Base-by-base conservation (phyloP, 352 stramenopile species). In the Peronosclerospora sorghi region DNA sequence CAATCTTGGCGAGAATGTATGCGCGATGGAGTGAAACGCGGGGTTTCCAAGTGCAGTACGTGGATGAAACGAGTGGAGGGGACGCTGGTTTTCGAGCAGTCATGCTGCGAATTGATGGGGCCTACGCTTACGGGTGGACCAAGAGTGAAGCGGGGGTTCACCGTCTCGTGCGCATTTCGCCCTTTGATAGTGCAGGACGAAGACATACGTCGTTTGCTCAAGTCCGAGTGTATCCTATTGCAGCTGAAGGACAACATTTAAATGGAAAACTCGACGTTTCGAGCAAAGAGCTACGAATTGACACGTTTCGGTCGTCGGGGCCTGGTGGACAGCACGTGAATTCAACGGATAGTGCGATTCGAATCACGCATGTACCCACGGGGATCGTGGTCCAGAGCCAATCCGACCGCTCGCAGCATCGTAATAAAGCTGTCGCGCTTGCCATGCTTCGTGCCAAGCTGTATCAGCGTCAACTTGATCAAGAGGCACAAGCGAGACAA, bases 321-420 rank as follows among this genome's bases (percentile, higher is more conserved):
- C 76, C 86, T 14, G 94, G 94, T 21, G 94, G 94, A 1, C 94
- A 98, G 65, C 97, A 98, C 59, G 95, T 98, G 5, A 98, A 98
- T 64, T 96, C 96, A 49, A 95, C 97, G 5, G 92, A 98, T 58
- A 97, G 90, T 26, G 94, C 88, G 10, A 89, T 98, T 26, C 74
- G 94, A 24, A 96, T 98, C 56, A 96, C 86, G 41, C 95, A 98
- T 51, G 54, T 97, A 27, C 90, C 94, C 0, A 96, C 83, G 6
- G 94, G 94, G 12, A 85, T 97, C 19, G 77, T 91, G 12, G 86
- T 98, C 6, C 94, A 96, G 51, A 97, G 82, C 48, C 92, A 94
- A 49, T 89, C 95, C 45, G 88, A 98, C 51, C 70, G 95, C 19
- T 97, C 79, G 47, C 95, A 98, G 65, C 64, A 83, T 37, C 67